Percentiles rank a stretch among this genome's conserved stretches.
Conservation (phyloP, 805 yeast genomes). For the Teunomyces cretensis region DNA sequence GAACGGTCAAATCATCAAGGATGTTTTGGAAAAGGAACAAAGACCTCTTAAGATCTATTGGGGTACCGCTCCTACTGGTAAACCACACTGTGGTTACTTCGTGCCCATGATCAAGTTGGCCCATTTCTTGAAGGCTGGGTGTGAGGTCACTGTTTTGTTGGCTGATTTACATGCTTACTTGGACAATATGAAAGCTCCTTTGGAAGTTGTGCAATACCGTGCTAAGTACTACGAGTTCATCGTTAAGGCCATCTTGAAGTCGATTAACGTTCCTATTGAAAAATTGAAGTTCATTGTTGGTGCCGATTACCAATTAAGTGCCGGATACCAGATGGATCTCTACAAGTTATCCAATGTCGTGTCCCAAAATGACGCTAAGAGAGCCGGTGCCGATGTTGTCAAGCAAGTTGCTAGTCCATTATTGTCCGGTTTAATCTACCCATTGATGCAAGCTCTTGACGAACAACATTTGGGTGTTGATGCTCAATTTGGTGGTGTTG, state of each 20-base stretch:
- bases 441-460: slow-evolving; percentile 98
- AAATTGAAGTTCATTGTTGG: slow-evolving; percentile 82
- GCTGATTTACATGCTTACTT: slow-evolving; percentile 97
- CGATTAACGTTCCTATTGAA: slow-evolving; percentile 91
- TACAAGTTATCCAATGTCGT: slow-evolving; percentile 82
- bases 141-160: slow-evolving; percentile 84
- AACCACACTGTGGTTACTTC: slow-evolving; percentile 97
- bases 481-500: slow-evolving; percentile 98
- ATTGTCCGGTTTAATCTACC: slow-evolving; percentile 90
- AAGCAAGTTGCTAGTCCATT: slow-evolving; percentile 95
- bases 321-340: slow-evolving; percentile 83
- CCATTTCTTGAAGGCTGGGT: slow-evolving; percentile 92
- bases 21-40: slow-evolving; percentile 75
- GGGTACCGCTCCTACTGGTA: slow-evolving; percentile 99
- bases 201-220: slow-evolving; percentile 85
- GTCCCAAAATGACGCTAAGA: slow-evolving; percentile 92
- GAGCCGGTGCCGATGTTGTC: slow-evolving; percentile 99
- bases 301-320: slow-evolving; percentile 78
- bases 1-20: slow-evolving; percentile 81
- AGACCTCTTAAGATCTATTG: slow-evolving; percentile 88
- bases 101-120: slow-evolving; percentile 98
- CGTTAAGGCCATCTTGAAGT: slow-evolving; percentile 79
- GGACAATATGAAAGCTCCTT: slow-evolving; percentile 97
- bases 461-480: slow-evolving; percentile 87
- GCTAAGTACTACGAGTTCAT: slow-evolving; percentile 84